A percentile compares a stretch with the other conserved stretches of the same genome.
These are phyloP conservation scores for Hypoxylon sp. DNA, from an alignment of 2,329 filamentous ascomycete genomes.

Conservation along the genomic window DNA sequence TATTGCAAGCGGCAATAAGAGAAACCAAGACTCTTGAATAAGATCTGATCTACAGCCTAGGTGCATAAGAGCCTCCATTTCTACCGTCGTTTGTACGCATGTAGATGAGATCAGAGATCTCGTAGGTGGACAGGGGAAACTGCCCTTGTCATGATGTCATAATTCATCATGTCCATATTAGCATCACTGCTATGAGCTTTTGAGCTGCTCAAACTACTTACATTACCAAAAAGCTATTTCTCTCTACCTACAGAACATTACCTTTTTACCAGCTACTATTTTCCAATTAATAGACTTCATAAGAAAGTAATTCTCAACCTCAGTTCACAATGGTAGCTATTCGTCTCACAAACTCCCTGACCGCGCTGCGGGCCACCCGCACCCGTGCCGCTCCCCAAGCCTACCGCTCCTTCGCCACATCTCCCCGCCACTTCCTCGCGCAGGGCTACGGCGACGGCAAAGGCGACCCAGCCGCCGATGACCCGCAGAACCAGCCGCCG, in stretches of 20 bases:
- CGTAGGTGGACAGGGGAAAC: conserved; percentile 4
- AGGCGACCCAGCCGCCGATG: conserved; percentile 53
- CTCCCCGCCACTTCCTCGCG: conserved; percentile 43
- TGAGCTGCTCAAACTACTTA: conserved; percentile 1
- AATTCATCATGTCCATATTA: conserved; percentile 42
- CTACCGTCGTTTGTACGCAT: conserved; percentile 3
- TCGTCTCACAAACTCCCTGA: conserved; percentile 45
- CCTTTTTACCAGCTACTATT: conserved; percentile 3
- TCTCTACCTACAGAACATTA: conserved; percentile 20
- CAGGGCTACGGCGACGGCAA: conserved; percentile 58
- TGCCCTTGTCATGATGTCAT: conserved; percentile 45
- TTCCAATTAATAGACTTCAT: background rate
- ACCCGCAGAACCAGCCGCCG: conserved; percentile 53
- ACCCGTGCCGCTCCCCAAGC: conserved; percentile 39
- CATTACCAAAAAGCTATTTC: background rate
- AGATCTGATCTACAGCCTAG: conserved; percentile 8
- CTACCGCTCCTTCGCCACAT: conserved; percentile 43
- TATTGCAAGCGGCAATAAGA: too few relatives aligned
- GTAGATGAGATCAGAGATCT: conserved; percentile 19
- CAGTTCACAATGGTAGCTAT: conserved; percentile 45
- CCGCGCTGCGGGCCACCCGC: conserved; percentile 41
- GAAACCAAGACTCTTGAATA: background rate
- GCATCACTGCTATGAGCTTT: conserved; percentile 24
- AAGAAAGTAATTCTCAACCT: background rate
- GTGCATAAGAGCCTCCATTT: conserved; percentile 22